Evolutionary conservation across 1,284 basidiomycete genomes (phyloP).

Genomic region (Ganoderma resinaceum): DNA sequence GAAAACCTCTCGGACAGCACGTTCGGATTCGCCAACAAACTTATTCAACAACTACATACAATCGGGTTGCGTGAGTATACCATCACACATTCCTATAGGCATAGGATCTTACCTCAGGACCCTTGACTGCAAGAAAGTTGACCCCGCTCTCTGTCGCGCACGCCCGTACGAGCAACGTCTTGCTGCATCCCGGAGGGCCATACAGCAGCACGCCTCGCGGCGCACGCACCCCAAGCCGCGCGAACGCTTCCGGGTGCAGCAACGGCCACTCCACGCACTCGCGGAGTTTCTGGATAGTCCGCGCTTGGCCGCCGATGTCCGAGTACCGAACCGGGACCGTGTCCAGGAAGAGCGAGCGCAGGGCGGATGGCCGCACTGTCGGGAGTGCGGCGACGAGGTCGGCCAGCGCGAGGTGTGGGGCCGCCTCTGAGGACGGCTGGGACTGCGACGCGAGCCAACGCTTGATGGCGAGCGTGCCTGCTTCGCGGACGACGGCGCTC

Average conservation of each 20-base stretch:
- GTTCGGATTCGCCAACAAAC: constrained; percentile 97
- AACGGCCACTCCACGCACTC: constrained; percentile 97
- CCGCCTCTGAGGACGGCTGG: constrained; percentile 29
- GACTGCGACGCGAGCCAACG: constrained; percentile 63
- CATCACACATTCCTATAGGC: constrained; percentile 2
- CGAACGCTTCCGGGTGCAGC: constrained; percentile 85
- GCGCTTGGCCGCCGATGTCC: constrained; percentile 89
- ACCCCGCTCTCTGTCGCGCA: constrained; percentile 95
- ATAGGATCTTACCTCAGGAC: constrained; percentile 79
- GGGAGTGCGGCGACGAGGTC: constrained; percentile 83
- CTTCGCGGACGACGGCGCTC: constrained; percentile 90
- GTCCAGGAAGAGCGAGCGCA: constrained; percentile 93
- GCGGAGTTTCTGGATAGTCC: constrained; percentile 82
- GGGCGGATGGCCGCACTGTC: constrained; percentile 88
- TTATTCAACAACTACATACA: constrained; percentile 85
- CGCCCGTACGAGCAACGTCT: constrained; percentile 94
- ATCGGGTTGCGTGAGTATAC: constrained; percentile 4
- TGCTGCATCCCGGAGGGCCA: constrained; percentile 97
- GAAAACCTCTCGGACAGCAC: constrained; percentile 94
- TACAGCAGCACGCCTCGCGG: constrained; percentile 94
- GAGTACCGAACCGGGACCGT: constrained; percentile 84
- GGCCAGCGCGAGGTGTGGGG: constrained; percentile 57
- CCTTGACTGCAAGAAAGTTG: constrained; percentile 98
- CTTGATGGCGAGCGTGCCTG: constrained; percentile 91
- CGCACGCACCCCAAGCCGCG: constrained; percentile 86